These are phyloP conservation scores for Neofusicoccum kwambonambiense DNA, from an alignment of 2,329 filamentous ascomycete species.

Conservation along the genomic window DNA sequence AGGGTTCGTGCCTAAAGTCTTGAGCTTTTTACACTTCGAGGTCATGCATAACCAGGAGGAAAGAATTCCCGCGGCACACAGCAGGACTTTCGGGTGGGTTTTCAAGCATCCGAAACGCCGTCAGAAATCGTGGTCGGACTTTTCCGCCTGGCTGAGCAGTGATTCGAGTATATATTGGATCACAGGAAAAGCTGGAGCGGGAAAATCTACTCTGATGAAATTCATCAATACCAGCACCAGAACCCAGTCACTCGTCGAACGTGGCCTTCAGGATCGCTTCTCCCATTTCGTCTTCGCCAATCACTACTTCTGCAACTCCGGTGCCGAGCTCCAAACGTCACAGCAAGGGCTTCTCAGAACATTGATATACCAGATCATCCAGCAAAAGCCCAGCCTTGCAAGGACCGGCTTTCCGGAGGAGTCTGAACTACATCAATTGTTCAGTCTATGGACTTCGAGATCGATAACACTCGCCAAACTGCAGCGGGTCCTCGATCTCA, in stretches of 20 bases:
- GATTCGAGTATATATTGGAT: conserved; percentile 38
- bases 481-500: not conserved
- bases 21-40: not conserved
- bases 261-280: not conserved
- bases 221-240: conserved; percentile 21
- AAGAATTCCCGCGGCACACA: conserved; percentile 4
- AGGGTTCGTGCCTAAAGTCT: too few relatives aligned
- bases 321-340: conserved; percentile 11
- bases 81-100: conserved; percentile 40
- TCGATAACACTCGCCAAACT: not conserved
- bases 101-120: conserved; percentile 23
- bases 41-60: not conserved
- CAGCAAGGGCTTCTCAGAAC: conserved; percentile 1
- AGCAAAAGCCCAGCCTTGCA: too few relatives aligned
- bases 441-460: not conserved
- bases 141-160: not conserved
- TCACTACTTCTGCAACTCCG: conserved; percentile 44
- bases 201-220: conserved; percentile 44
- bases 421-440: not conserved
- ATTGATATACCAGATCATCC: too few relatives aligned
- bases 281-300: conserved; percentile 25
- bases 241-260: not conserved
- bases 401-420: not conserved
- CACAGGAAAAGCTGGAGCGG: conserved; percentile 43
- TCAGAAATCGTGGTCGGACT: not conserved